Percentiles rank a stretch among this genome's conserved stretches.
phyloP scores from a whole-genome alignment of 306 rosid species.

The Cucurbita pepo region DNA sequence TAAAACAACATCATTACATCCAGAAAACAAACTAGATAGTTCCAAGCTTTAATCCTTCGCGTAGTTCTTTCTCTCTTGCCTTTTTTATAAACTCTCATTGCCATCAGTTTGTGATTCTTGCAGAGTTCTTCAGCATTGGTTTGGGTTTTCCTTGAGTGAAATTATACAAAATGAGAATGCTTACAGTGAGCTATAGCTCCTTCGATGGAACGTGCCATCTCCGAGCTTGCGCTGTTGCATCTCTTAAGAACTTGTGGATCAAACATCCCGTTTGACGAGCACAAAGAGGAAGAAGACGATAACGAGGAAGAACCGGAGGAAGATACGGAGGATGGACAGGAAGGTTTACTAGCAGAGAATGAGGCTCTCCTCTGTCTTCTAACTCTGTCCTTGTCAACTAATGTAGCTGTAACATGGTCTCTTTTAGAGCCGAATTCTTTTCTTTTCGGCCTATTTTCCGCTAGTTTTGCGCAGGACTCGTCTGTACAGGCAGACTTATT shows the following conservation, averaged over 20 bases:
- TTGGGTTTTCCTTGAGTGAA: neutral
- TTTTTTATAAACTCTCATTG: neutral
- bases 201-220: conserved; percentile 57
- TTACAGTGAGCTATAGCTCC: conserved; percentile 98
- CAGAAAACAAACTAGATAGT: neutral
- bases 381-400: neutral
- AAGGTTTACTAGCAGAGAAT: conserved; percentile 54
- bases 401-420: conserved; percentile 12
- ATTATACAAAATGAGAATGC: conserved; percentile 27
- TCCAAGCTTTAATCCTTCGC: neutral
- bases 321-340: conserved; percentile 18
- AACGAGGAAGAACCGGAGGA: conserved; percentile 61
- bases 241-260: conserved; percentile 49
- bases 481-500: conserved; percentile 48
- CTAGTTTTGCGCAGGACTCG: conserved; percentile 19
- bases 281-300: conserved; percentile 66
- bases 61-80: neutral
- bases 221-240: conserved; percentile 55
- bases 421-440: conserved; percentile 12
- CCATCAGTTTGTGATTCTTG: neutral
- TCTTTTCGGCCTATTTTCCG: conserved; percentile 34
- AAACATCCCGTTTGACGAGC: conserved; percentile 29
- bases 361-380: conserved; percentile 53
- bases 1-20: neutral
- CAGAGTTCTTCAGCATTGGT: neutral